Evolutionary conservation across 176 grass and related monocot species (phyloP).

Genomic region (maize (Zea mays)): Zm-B73-REFERENCE-NAM-5.0 NC_050100.1:24478001-24478500

Average conservation of each 20-base stretch:
- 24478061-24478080: neutral
- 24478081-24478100: neutral
- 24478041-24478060: conserved; percentile 31
- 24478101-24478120: neutral
- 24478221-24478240: neutral
- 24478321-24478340: neutral
- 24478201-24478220: neutral
- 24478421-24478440: too few relatives aligned
- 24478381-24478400: too few relatives aligned
- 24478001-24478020: too few relatives aligned
- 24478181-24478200: neutral
- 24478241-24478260: neutral
- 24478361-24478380: neutral
- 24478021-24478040: too few relatives aligned
- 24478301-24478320: neutral
- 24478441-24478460: too few relatives aligned
- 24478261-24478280: neutral
- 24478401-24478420: too few relatives aligned
- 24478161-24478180: conserved; percentile 12
- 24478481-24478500: too few relatives aligned
- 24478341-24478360: conserved; percentile 26
- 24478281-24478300: neutral
- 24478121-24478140: neutral
- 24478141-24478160: neutral
- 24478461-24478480: too few relatives aligned